phyloP scores from a whole-genome alignment of 1,284 basidiomycete species.

The Chalciporus piperatoides region DNA sequence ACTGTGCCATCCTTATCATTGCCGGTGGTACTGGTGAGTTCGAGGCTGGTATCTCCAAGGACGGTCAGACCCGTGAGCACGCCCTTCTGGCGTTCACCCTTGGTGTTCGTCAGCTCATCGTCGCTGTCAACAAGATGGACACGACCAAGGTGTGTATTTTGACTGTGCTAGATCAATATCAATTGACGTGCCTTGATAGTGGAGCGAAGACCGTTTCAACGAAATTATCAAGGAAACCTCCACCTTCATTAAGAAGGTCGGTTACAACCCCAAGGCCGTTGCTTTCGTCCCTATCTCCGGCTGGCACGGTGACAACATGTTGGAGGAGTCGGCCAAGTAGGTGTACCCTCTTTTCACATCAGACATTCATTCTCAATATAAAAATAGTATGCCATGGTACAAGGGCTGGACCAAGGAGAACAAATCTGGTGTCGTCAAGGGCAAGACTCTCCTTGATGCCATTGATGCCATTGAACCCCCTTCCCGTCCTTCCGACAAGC shows the following conservation, averaged over 20 bases:
- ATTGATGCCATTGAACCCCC: constrained; percentile 99
- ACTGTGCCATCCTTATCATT: constrained; percentile 99
- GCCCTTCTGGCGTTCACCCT: constrained; percentile 99
- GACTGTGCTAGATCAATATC: neutral
- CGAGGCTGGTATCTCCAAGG: constrained; percentile 99
- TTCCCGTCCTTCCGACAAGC: constrained; percentile 95
- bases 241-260: constrained; percentile 99
- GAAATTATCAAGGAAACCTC: constrained; percentile 99
- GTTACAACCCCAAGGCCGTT: constrained; percentile 99
- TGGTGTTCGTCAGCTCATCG: constrained; percentile 99
- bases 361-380: constrained; percentile 10
- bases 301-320: constrained; percentile 99
- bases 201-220: constrained; percentile 99
- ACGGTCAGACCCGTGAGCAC: constrained; percentile 99
- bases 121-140: constrained; percentile 99
- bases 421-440: constrained; percentile 91
- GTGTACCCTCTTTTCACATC: constrained; percentile 26
- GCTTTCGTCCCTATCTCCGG: constrained; percentile 99
- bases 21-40: constrained; percentile 99
- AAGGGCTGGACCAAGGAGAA: constrained; percentile 98
- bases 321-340: constrained; percentile 93
- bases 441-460: constrained; percentile 99
- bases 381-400: constrained; percentile 94
- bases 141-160: constrained; percentile 73
- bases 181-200: constrained; percentile 46